Conservation (phyloP, 495 filamentous ascomycete species). For the Talaromyces proteolyticus region DNA sequence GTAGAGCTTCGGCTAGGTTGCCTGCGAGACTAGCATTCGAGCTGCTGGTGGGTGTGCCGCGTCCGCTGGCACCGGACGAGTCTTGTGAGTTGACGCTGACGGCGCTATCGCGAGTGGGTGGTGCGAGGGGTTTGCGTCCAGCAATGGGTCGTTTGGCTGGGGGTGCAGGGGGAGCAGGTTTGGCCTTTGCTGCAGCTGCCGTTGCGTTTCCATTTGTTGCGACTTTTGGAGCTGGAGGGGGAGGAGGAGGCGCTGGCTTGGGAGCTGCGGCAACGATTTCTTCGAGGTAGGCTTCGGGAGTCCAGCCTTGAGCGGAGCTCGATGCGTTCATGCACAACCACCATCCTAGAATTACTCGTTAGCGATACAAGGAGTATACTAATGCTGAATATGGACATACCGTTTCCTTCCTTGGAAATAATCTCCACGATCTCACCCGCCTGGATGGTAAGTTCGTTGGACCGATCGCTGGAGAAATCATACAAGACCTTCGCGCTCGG, state of each 20-base stretch:
- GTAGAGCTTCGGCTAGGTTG: slow-evolving; percentile 76
- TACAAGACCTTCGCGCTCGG: slow-evolving; percentile 81
- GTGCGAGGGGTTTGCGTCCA: slow-evolving; percentile 61
- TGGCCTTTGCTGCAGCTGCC: slow-evolving; percentile 51
- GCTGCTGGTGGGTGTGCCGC: slow-evolving; percentile 63
- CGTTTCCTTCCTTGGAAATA: slow-evolving; percentile 83
- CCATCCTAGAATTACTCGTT: slow-evolving; percentile 62
- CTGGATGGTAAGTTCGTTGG: slow-evolving; percentile 72
- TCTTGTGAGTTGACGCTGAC: slow-evolving; percentile 64
- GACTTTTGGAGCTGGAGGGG: slow-evolving; percentile 47
- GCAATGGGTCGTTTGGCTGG: slow-evolving; percentile 77
- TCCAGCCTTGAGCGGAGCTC: slow-evolving; percentile 72
- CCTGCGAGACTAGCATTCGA: slow-evolving; percentile 69
- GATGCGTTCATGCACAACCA: slow-evolving; percentile 76
- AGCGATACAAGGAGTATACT: slow-evolving; percentile 1
- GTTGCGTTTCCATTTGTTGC: slow-evolving; percentile 44
- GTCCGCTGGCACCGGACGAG: slow-evolving; percentile 56
- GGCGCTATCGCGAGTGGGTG: slow-evolving; percentile 61
- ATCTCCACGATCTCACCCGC: slow-evolving; percentile 79
- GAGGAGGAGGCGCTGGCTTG: slow-evolving; percentile 49
- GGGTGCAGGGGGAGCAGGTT: slow-evolving; percentile 74
- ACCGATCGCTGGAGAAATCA: slow-evolving; percentile 73
- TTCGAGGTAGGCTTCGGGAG: slow-evolving; percentile 87
- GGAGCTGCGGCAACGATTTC: slow-evolving; percentile 50
- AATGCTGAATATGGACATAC: slow-evolving; percentile 54